These are phyloP conservation scores for Lentithecium fluviatile DNA, from an alignment of 495 filamentous ascomycete species.

Conservation along the genomic window DNA sequence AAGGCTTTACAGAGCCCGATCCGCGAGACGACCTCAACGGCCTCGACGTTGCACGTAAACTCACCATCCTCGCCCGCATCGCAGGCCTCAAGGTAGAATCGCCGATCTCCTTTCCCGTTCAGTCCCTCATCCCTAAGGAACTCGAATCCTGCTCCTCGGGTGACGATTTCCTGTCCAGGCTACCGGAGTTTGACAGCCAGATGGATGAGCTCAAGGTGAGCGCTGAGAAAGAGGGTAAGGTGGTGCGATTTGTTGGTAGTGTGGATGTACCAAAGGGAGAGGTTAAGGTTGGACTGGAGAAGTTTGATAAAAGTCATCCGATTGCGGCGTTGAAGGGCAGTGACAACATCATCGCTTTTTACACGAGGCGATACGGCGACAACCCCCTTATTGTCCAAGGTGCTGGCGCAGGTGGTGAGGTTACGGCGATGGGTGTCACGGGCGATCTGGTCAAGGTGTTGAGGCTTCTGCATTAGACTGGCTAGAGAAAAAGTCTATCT, in stretches of 20 bases:
- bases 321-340: conserved; percentile 93
- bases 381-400: conserved; percentile 93
- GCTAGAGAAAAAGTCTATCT: too few relatives aligned
- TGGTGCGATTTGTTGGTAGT: conserved; percentile 93
- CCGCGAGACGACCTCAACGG: conserved; percentile 95
- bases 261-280: conserved; percentile 72
- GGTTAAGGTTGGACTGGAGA: conserved; percentile 86
- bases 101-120: conserved; percentile 83
- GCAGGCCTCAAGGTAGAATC: conserved; percentile 73
- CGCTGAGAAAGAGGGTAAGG: conserved; percentile 81
- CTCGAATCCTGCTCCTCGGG: conserved; percentile 71
- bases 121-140: conserved; percentile 82
- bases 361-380: conserved; percentile 85
- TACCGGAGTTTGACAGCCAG: conserved; percentile 74
- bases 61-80: conserved; percentile 86
- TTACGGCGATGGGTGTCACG: conserved; percentile 94
- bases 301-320: conserved; percentile 58
- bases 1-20: conserved; percentile 97
- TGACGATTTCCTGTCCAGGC: conserved; percentile 73
- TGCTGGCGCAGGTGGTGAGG: conserved; percentile 88
- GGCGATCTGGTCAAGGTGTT: conserved; percentile 86
- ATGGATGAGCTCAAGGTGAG: conserved; percentile 79
- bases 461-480: conserved; percentile 38
- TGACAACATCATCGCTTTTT: conserved; percentile 98
- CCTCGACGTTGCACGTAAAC: conserved; percentile 92